These are phyloP conservation scores for Aciculoconidium aculeatum DNA, from an alignment of 805 yeast species.

Conservation along the genomic window DNA sequence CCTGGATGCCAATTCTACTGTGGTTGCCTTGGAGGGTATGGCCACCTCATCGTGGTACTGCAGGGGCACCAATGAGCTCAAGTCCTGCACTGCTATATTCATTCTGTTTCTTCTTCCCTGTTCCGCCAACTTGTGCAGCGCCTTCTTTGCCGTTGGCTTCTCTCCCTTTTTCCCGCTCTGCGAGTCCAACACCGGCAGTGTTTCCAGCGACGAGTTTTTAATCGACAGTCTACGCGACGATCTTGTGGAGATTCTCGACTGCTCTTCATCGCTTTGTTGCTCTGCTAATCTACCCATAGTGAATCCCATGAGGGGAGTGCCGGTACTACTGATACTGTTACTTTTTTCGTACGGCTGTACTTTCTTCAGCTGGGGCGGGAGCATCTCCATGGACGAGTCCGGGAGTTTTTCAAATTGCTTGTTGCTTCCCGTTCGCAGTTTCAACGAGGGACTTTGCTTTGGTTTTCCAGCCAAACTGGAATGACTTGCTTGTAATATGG, in stretches of 20 bases:
- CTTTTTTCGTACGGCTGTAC: constrained; percentile 13
- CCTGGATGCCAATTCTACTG: constrained; percentile 81
- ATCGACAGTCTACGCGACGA: constrained; percentile 5
- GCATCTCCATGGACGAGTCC: constrained; percentile 26
- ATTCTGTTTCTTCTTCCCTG: constrained; percentile 93
- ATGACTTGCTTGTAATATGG: constrained; percentile 25
- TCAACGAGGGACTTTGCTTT: constrained; percentile 6
- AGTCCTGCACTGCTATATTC: constrained; percentile 78
- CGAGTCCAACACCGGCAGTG: constrained; percentile 7
- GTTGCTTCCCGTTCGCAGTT: constrained; percentile 4
- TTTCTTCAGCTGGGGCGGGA: constrained; percentile 33
- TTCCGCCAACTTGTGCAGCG: constrained; percentile 87
- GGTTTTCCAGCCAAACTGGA: constrained; percentile 5
- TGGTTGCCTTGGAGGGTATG: constrained; percentile 88
- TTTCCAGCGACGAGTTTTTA: constrained; percentile 10
- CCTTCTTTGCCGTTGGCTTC: constrained; percentile 50
- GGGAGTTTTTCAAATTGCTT: constrained; percentile 23
- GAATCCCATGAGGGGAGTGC: constrained; percentile 40
- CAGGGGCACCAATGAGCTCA: constrained; percentile 64
- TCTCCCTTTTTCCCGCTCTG: constrained; percentile 10
- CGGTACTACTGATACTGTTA: constrained; percentile 12
- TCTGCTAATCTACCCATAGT: constrained; percentile 42
- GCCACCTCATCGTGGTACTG: constrained; percentile 47
- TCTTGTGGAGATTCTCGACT: constrained; percentile 1
- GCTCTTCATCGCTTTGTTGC: constrained; percentile 12